Base-by-base conservation (phyloP, 352 stramenopile genomes). In the Blastocystis hominis region DNA sequence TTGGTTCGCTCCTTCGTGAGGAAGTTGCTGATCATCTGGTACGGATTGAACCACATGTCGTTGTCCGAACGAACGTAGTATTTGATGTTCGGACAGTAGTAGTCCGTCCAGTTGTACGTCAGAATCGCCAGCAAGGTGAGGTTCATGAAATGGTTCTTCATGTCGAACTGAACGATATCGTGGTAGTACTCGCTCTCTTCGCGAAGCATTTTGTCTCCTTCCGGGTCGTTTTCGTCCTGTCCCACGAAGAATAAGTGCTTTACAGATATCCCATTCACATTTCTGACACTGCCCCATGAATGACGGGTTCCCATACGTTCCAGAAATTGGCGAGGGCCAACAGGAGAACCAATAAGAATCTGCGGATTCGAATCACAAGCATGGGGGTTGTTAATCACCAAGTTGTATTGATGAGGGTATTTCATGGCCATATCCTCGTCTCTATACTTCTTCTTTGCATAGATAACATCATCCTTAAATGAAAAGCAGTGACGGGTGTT, bases 121-220 rank as follows among this genome's bases (percentile, higher is more conserved):
- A 80, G 44, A 62, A 80, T 80, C 42, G 70, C 70, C n/a, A 80
- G 30, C 30, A 80, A 46, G 3, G 70, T 80, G 13, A 80, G 42
- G 42, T 80, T 80, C 70, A 80, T 80, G 7, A 80, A 80, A 42
- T 80, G 70, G 24, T 80, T 80, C 53, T 80, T 80, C 70, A 80
- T 80, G 30, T 80, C 70, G 55, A 80, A 80, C 54, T 80, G 70
- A 62, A 80, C 63, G 44, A 80, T 80, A n/a, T 80, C 70, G 46
- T 80, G 70, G 63, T 80, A 80, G 30, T 40, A 42, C 9, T 80
- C 70, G 44, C 44, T 80, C 50, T 80, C 70, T 47, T 80, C 70
- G 62, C 44, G 50, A 10, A 80, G 44, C 70, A 80, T 80, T 4
- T 46, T 40, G 42, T 80, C 70, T 62, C 70, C 70, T n/a, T 64